These are phyloP conservation scores for Exsudoporus floridanus DNA, from an alignment of 1,284 basidiomycete genomes.

Conservation along the genomic window DNA sequence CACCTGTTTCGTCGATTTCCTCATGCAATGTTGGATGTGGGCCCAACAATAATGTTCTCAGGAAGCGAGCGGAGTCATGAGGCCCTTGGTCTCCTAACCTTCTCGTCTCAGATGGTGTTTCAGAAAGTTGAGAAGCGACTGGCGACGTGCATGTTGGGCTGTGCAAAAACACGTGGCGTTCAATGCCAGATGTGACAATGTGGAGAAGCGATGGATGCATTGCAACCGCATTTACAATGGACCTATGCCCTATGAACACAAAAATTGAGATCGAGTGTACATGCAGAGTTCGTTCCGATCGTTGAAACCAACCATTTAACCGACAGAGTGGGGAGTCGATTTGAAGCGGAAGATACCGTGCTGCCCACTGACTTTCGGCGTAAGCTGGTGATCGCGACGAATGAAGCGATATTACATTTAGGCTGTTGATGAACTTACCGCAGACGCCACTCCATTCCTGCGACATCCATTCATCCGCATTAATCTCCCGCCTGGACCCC, in stretches of 20 bases:
- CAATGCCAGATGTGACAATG: slow-evolving; percentile 68
- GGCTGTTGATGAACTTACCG: slow-evolving; percentile 36
- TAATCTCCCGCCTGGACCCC: slow-evolving; percentile 44
- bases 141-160: slow-evolving; percentile 56
- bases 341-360: slow-evolving; percentile 53
- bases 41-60: slow-evolving; percentile 36
- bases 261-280: slow-evolving; percentile 5
- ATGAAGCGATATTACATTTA: slow-evolving; percentile 10
- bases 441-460: slow-evolving; percentile 35
- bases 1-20: slow-evolving; percentile 37
- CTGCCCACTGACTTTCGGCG: slow-evolving; percentile 35
- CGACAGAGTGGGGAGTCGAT: slow-evolving; percentile 56
- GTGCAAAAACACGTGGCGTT: slow-evolving; percentile 67
- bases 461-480: slow-evolving; percentile 44
- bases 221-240: slow-evolving; percentile 70
- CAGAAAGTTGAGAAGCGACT: slow-evolving; percentile 42
- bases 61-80: slow-evolving; percentile 35
- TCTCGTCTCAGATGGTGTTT: slow-evolving; percentile 50
- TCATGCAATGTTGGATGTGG: slow-evolving; percentile 29
- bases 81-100: slow-evolving; percentile 34
- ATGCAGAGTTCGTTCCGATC: background rate
- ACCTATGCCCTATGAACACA: slow-evolving; percentile 55
- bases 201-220: slow-evolving; percentile 71
- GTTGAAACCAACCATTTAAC: slow-evolving; percentile 47
- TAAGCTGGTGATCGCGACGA: slow-evolving; percentile 43